Conservation (phyloP, 148 eudicot species). For the Agrostemma githago region DNA sequence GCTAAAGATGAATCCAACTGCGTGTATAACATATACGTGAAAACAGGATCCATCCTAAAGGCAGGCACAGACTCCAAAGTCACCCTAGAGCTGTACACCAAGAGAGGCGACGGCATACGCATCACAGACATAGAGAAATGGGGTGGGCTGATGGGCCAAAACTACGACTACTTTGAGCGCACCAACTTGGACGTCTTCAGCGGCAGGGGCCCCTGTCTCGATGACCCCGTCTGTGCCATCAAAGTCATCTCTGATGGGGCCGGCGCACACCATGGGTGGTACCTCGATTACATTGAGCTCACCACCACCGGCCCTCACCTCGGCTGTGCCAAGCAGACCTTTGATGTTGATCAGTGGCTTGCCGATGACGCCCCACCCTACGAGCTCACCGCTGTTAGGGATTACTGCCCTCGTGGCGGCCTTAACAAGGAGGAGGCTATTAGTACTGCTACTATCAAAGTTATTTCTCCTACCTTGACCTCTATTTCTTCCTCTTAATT, state of each 20-base stretch:
- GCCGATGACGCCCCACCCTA: conserved; percentile 47
- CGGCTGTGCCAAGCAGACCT: conserved; percentile 37
- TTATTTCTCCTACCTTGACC: neutral
- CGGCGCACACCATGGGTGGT: conserved; percentile 65
- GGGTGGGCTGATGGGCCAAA: conserved; percentile 85
- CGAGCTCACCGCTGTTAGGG: conserved; percentile 41
- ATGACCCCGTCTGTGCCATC: conserved; percentile 51
- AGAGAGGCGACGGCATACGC: conserved; percentile 36
- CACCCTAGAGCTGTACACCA: conserved; percentile 48
- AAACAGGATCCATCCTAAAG: conserved; percentile 73
- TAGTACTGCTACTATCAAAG: neutral
- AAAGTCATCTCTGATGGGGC: conserved; percentile 67
- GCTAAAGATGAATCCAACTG: conserved; percentile 36
- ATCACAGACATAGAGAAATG: conserved; percentile 55
- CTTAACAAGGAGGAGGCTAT: neutral
- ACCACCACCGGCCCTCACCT: conserved; percentile 54
- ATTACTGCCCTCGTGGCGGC: conserved; percentile 28
- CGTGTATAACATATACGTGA: conserved; percentile 60
- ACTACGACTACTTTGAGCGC: conserved; percentile 78
- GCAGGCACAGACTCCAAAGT: conserved; percentile 83
- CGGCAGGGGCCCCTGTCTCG: conserved; percentile 62
- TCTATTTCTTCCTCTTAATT: conserved; percentile 13
- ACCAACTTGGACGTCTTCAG: conserved; percentile 78
- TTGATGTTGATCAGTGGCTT: conserved; percentile 68
- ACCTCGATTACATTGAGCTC: conserved; percentile 65